Evolutionary conservation across 2,329 filamentous ascomycete genomes (phyloP), one percentile per base, ranked within the genome.

Genomic region (Alternaria panax): DNA sequence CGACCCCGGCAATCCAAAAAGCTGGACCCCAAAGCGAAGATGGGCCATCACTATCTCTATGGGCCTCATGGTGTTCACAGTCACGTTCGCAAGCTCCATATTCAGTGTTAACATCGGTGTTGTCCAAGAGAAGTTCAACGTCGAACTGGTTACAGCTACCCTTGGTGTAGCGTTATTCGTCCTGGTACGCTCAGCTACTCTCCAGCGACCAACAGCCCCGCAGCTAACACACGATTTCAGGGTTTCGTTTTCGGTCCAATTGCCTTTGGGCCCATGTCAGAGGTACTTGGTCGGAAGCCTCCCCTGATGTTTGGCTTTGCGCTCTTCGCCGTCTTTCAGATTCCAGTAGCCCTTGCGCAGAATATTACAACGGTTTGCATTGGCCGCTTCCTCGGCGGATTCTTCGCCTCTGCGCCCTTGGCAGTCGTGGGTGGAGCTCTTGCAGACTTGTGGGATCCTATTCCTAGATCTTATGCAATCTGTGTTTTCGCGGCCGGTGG

Each of bases 11-110:
- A 82, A 84, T 14, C 90, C 90, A 0, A 70, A 89, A 53, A 92
- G 92, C 72, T 93, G 91, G 91, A 81, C 84, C 0, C 84, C 84
- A 38, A 79, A 78, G 66, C 92, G 92, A 73, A 92, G 92, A 78
- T 80, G 87, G 43, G 68, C 83, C 3, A 92, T 90, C 0, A 92
- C 90, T 0, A 84, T 85, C 4, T 88, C 87, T 2, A 88, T 89
- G 87, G 83, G 69, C 34, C 75, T 80, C 12, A 57, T 75, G 42
- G 71, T 74, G 0, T 75, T 77, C 51, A 71, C 68, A 5, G 72
- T 74, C 27, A 84, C 83, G 0, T 85, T 82, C 71, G 81, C 83
- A 4, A 84, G 81, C 66, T 81, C 82, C 5, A 79, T 85, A 68
- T 91, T 88, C 72, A 86, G 88, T 11, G 82, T 87, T 0, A 88